These are phyloP conservation scores for Mycocentrospora acerina DNA, from an alignment of 2,329 filamentous ascomycete genomes.

Conservation along the genomic window DNA sequence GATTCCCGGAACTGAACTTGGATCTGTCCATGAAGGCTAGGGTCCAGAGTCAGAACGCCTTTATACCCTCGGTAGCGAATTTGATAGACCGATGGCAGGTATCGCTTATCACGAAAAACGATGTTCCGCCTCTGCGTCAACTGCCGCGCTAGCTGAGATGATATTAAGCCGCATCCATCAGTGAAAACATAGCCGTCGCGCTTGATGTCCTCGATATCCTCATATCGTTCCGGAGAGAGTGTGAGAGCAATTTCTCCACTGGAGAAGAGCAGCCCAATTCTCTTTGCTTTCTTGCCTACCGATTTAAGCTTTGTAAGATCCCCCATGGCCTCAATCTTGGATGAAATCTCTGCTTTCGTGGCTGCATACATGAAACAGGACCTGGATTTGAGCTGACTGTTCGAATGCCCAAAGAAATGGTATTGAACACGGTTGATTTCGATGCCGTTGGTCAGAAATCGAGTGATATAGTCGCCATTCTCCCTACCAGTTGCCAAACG, in stretches of 20 bases:
- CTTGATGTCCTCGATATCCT: conserved; percentile 45
- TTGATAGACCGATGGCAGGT: conserved; percentile 46
- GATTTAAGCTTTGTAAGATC: conserved; percentile 48
- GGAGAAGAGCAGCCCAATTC: conserved; percentile 47
- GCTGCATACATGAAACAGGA: conserved; percentile 45
- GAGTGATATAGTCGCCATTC: conserved; percentile 40
- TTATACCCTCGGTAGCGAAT: conserved; percentile 49
- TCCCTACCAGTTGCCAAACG: conserved; percentile 35
- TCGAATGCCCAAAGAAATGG: conserved; percentile 49
- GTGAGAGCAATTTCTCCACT: conserved; percentile 34
- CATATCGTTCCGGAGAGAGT: conserved; percentile 37
- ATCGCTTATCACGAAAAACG: conserved; percentile 39
- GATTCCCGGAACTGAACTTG: conserved; percentile 39
- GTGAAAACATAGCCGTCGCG: conserved; percentile 45
- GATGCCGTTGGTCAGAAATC: conserved; percentile 40
- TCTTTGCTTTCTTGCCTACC: conserved; percentile 47
- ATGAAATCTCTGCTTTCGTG: conserved; percentile 34
- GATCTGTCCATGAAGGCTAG: conserved; percentile 29
- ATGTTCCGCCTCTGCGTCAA: conserved; percentile 39
- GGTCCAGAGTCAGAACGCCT: conserved; percentile 45
- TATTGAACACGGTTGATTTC: conserved; percentile 40
- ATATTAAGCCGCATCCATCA: conserved; percentile 47
- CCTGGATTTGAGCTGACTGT: conserved; percentile 47
- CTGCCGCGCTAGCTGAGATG: conserved; percentile 32
- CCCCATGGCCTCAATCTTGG: conserved; percentile 41